Evolutionary conservation across 768 basidiomycete species (phyloP), one percentile per base, ranked within the genome.

Genomic region (Tulasnella sp.): DNA sequence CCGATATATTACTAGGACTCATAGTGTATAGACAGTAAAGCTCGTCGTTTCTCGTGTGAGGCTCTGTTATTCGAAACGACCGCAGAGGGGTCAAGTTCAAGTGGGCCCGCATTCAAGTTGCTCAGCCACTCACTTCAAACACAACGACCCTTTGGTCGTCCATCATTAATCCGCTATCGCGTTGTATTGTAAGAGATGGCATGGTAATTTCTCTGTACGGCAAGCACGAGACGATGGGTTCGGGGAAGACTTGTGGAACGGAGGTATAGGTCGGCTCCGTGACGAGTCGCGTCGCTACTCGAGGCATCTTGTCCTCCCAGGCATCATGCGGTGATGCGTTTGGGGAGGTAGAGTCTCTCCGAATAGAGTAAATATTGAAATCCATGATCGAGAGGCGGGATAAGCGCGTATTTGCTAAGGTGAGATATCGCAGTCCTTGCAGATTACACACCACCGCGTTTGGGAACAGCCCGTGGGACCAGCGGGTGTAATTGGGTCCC

Each of bases 361-460:
- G 50, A n/a, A 78, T 40, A 31, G 58, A 41, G 41, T 78, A 78
- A 34, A 37, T 20, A 44, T 78, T 78, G 77, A 78, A 78, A 41
- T 78, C 77, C 58, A 60, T 64, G 14, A 78, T 64, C 2, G 77
- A 78, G 22, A 75, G 31, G 40, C 41, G 41, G 11, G 74, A 40
- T 28, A 31, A 37, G 31, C 7, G 37, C n/a, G 54, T 64, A n/a
- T 20, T 40, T 46, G 77, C 31, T 37, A 34, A 54, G 58, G 60
- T 42, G 58, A 78, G 50, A 34, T 42, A 78, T 37, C 77, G 77
- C n/a, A 60, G 64, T 34, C 77, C 58, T 41, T 78, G 48, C 40
- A 78, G 37, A 72, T 72, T 64, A 54, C 60, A 60, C 37, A 78
- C 77, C 40, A 78, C 50, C 20, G 54, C 22, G 40, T 78, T 78